Conservation (phyloP, 345 rosid species). For the Arabis hirsuta region DNA sequence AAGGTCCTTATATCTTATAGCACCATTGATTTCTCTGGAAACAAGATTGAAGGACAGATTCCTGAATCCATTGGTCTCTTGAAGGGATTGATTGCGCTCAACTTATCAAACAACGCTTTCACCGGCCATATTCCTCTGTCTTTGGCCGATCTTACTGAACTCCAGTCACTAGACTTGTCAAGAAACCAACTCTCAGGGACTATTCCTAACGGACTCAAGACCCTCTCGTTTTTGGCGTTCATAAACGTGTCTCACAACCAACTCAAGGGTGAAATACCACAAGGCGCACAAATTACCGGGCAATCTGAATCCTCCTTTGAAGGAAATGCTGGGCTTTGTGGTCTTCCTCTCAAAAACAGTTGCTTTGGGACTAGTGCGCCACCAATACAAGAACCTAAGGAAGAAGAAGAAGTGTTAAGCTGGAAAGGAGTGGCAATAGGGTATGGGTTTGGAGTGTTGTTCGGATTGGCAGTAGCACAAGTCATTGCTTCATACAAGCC, state of each 20-base stretch:
- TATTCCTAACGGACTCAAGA: constrained; percentile 9
- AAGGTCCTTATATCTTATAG: constrained; percentile 13
- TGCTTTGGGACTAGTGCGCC: too few species aligned
- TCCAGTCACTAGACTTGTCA: constrained; percentile 16
- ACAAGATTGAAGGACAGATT: constrained; percentile 31
- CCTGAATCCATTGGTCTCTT: constrained; percentile 31
- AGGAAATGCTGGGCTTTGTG: constrained; percentile 27
- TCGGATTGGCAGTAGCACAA: too few species aligned
- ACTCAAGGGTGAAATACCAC: constrained; percentile 32
- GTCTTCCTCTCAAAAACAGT: constrained; percentile 6
- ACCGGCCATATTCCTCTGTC: constrained; percentile 17
- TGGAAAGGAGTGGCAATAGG: too few species aligned
- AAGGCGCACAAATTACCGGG: constrained; percentile 30
- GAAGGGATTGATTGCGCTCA: constrained; percentile 24
- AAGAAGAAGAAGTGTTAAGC: too few species aligned
- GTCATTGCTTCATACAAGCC: too few species aligned
- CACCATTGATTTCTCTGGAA: constrained; percentile 28
- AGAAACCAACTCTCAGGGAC: background rate
- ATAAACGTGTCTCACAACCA: constrained; percentile 28
- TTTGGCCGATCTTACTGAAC: constrained; percentile 18
- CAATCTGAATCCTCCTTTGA: constrained; percentile 29
- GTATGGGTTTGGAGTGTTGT: too few species aligned
- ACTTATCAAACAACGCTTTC: constrained; percentile 33
- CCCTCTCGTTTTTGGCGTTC: constrained; percentile 24
- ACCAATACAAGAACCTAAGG: too few species aligned